Base-by-base conservation (phyloP, 2,329 filamentous ascomycete species). In the Plectosphaerella cucumerina region DNA sequence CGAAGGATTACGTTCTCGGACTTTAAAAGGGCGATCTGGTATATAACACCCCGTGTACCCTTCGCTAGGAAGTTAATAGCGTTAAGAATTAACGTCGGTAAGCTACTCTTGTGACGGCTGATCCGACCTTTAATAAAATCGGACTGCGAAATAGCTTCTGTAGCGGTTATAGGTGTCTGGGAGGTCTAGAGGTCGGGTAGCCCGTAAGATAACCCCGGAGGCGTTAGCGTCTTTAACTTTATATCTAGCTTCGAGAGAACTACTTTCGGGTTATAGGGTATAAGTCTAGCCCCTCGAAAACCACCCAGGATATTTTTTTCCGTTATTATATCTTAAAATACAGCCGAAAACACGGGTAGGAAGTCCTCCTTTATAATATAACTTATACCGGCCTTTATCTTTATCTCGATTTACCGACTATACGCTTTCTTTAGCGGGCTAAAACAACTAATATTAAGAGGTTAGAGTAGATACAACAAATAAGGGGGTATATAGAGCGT, bases 111-210 rank as follows among this genome's bases (percentile, higher is more conserved):
- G 17, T 47, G 49, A 26, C 37, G 21, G n/a, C 12, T 21, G 31
- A 53, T 46, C 34, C 49, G 49, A 42, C 41, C 31, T 31, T 51
- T 53, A 9, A 49, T 50, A 20, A 46, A 2, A 61, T 82, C 60
- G 85, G 85, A 15, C 20, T 44, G 12, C 20, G 20, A 44, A 44
- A 5, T 22, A 15, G 42, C 20, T n/a, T 23, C 20, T 3, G 22
- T 5, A 6, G 42, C 20, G 21, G 6, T 44, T 12, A 14, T 23
- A 23, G 12, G 21, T 3, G 42, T 44, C 12, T 15, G 20, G n/a
- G n/a, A n/a, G n/a, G n/a, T n/a, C n/a, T n/a, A n/a, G n/a, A n/a
- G n/a, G n/a, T n/a, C n/a, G n/a, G n/a, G n/a, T n/a, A n/a, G n/a
- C n/a, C n/a, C n/a, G n/a, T n/a, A n/a, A n/a, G n/a, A n/a, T n/a